Base-by-base conservation (phyloP, 2,329 filamentous ascomycete genomes). In the Juglanconis oblonga region DNA sequence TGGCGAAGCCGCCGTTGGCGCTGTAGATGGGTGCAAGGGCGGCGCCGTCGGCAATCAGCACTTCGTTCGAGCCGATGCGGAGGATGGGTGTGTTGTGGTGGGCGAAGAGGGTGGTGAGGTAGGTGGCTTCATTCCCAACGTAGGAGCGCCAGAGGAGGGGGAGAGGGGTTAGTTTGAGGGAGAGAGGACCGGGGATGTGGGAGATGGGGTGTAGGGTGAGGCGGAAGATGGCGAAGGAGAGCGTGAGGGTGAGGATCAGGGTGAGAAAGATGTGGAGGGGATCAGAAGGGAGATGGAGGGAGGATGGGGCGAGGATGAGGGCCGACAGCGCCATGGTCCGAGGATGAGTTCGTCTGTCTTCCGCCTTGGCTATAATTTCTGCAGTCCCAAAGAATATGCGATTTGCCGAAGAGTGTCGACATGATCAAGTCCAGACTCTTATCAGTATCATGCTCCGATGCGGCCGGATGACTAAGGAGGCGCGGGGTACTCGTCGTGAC, bases 11-110 rank as follows among this genome's bases (percentile, higher is more conserved):
- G 3, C 82, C 81, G 42, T 73, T 77, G 3, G 74, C 71, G 11
- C 78, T 67, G 67, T 86, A 86, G 36, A 86, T 82, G 1, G 78
- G 71, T 0, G 74, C 70, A 31, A 83, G 66, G 1, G 78, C 81
- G 14, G 72, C 73, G 9, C 76, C 76, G 52, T 79, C 76, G 7
- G 76, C 67, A 54, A 81, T 75, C 57, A 76, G 72, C 44, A 78
- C 66, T 32, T 72, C 71, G 56, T 74, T 72, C 1, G 75, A 75
- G 2, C 69, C 74, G 1, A 74, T 70, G 5, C 75, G 72, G 8
- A 77, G 61, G 1, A 75, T 67, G 8, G 70, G 57, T 8, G 47
- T 50, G 67, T 58, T 40, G 40, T 32, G 14, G 31, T 33, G 17
- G 24, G 31, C n/a, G 42, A 48, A 48, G 14, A 58, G 50, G 13